Evolutionary conservation across 129 eudicot genomes (phyloP), one percentile per base, ranked within the genome.

Genomic region (Apium graveolens): DNA sequence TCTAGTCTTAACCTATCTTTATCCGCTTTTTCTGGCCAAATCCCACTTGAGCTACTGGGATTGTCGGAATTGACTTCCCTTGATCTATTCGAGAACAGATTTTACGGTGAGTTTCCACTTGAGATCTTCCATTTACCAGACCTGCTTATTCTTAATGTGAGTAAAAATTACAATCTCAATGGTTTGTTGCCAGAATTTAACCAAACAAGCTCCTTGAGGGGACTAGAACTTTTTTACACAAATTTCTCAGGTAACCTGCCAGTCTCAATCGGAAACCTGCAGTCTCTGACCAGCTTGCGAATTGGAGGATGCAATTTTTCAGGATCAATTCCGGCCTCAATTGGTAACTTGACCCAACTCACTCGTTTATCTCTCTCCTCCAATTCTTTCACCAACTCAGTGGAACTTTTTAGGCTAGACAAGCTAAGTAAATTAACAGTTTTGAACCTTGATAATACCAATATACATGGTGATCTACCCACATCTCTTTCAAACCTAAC

Each of bases 171-270:
- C 2, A 55, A 66, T 57, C 82, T 84, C 14, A 21, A 10, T 20
- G 87, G 84, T 74, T 68, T 3, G 29, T 66, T 84, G 16, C 87
- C 69, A 38, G 80, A 81, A 34, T 81, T 84, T 78, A 49, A n/a
- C 11, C 77, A 74, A 73, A 70, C 45, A 14, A 84, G 77, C 42
- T 53, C 80, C 32, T 79, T 84, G 6, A 78, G 48, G 76, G 2
- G 2, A 9, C 7, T 86, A 24, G 3, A 6, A 7, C 72, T 83
- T 17, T 0, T 4, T 26, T 4, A 0, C 8, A 83, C 85, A 3
- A 39, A 81, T 27, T 83, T 86, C 66, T 38, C 13, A 6, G 85
- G 87, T 49, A 11, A 6, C 12, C 12, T 86, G 37, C 85, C 87
- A 38, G 12, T 55, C 39, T 86, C 85, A n/a, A 78, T 86, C 32